Base-by-base conservation (phyloP, 108 stramenopile genomes). In the Phaeodactylum tricornutum region DNA sequence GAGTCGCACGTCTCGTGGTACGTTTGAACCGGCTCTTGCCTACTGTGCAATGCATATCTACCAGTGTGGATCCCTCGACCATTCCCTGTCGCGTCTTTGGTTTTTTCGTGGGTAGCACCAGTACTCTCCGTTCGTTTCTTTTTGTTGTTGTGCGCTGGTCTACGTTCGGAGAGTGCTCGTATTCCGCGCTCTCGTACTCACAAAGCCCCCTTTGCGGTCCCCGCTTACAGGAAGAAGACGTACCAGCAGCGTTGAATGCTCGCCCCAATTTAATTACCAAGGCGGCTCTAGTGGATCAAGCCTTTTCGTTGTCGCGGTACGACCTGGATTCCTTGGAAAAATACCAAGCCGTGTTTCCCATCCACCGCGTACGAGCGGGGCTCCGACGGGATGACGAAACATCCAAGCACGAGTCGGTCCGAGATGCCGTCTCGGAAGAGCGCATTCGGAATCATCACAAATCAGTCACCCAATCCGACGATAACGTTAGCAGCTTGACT, bases 1-100 rank as follows among this genome's bases (percentile, higher is more conserved):
- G 87, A 7, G 75, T 71, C 30, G 38, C 66, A 34, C 55, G 62
- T 46, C 59, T 79, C 28, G 53, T 80, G 87, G 87, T 89, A 61
- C 51, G 87, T 77, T 19, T 3, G 14, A 12, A n/a, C 2, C 37
- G 28, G 6, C 6, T 22, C 30, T 27, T 44, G 9, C 8, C 17
- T 7, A 8, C 7, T 9, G 16, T 28, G 47, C 26, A 7, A 12
- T 27, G 21, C 12, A 28, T 14, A 7, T 29, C 17, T 8, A 20
- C 11, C 11, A 48, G 7, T 8, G 12, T 8, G 33, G 12, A 34
- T 34, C 33, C 33, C 12, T 34, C 33, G 9, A 12, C 33, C 33
- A 34, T 51, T 51, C 9, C 12, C 26, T 20, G 12, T 35, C 50
- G 11, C 9, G 5, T 33, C 11, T 12, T 41, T 40, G 17, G 15